These are phyloP conservation scores for Lizanozyma gosingica DNA, from an alignment of 1,139 yeast species.

Conservation along the genomic window DNA sequence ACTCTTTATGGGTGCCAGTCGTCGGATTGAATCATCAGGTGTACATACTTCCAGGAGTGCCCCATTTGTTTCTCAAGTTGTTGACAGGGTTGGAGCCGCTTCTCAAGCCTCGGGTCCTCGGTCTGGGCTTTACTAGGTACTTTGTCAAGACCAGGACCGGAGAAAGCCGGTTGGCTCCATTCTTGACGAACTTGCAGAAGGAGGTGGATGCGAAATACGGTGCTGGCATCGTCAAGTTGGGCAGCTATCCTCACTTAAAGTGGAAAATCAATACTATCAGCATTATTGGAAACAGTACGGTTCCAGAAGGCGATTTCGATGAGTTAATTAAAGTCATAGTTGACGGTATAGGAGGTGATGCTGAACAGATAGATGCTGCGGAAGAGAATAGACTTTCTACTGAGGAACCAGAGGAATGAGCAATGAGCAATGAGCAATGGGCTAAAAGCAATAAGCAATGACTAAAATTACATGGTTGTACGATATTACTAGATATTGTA, in stretches of 20 bases:
- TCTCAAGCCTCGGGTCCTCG: slow-evolving; percentile 17
- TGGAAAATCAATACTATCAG: slow-evolving; percentile 62
- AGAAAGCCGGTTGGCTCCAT: slow-evolving; percentile 67
- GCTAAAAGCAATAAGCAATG: too few species aligned
- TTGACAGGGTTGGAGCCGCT: slow-evolving; percentile 23
- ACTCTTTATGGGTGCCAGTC: slow-evolving; percentile 74
- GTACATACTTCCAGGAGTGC: slow-evolving; percentile 75
- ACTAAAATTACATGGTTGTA: too few species aligned
- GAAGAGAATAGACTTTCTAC: slow-evolving; percentile 2
- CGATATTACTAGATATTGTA: too few species aligned
- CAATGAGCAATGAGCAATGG: too few species aligned
- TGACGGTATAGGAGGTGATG: slow-evolving; percentile 1
- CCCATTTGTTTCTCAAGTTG: slow-evolving; percentile 55
- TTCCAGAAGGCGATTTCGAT: neutral
- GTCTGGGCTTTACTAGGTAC: slow-evolving; percentile 31
- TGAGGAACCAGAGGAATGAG: neutral
- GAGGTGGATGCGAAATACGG: slow-evolving; percentile 30
- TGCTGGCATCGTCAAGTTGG: slow-evolving; percentile 46
- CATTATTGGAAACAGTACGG: slow-evolving; percentile 41
- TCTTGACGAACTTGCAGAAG: slow-evolving; percentile 43
- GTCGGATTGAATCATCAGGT: slow-evolving; percentile 56
- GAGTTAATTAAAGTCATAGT: too few species aligned
- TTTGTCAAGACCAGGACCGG: slow-evolving; percentile 53
- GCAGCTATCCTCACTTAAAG: slow-evolving; percentile 74
- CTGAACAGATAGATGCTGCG: neutral